Conservation (phyloP, 345 rosid species). For the Eucalyptus tenuipes region DNA sequence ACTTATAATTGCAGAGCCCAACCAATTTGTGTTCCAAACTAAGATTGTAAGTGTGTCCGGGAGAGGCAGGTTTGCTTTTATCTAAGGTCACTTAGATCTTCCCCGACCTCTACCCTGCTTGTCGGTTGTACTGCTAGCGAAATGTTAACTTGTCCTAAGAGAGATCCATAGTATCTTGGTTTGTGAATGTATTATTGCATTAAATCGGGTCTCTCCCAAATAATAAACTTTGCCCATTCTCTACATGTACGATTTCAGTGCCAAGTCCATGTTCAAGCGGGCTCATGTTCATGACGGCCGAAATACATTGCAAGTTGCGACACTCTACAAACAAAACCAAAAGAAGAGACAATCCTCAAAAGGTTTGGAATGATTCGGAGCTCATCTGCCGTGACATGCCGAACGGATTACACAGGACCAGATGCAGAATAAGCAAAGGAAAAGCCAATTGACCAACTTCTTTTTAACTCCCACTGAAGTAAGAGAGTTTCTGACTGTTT, state of each 20-base stretch:
- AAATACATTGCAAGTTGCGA: neutral
- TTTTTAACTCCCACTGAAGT: neutral
- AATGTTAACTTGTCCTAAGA: neutral
- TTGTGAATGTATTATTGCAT: neutral
- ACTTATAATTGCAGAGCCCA: neutral
- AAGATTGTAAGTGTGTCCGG: neutral
- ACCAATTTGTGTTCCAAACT: neutral
- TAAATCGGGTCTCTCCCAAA: neutral
- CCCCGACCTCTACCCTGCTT: conserved; percentile 2
- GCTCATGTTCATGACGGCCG: neutral
- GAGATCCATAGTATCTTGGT: neutral
- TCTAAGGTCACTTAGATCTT: neutral
- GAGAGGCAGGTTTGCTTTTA: neutral
- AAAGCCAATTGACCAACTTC: neutral
- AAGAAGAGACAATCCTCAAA: neutral
- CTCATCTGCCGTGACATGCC: neutral
- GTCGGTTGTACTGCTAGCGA: neutral
- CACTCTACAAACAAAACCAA: neutral
- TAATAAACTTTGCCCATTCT: neutral
- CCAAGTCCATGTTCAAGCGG: neutral
- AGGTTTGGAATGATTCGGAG: neutral
- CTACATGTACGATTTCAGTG: neutral
- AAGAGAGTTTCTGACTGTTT: neutral
- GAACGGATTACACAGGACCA: neutral
- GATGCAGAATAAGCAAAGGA: neutral